These are phyloP conservation scores for Licmophora abbreviata DNA, from an alignment of 108 stramenopile genomes.

Conservation along the genomic window DNA sequence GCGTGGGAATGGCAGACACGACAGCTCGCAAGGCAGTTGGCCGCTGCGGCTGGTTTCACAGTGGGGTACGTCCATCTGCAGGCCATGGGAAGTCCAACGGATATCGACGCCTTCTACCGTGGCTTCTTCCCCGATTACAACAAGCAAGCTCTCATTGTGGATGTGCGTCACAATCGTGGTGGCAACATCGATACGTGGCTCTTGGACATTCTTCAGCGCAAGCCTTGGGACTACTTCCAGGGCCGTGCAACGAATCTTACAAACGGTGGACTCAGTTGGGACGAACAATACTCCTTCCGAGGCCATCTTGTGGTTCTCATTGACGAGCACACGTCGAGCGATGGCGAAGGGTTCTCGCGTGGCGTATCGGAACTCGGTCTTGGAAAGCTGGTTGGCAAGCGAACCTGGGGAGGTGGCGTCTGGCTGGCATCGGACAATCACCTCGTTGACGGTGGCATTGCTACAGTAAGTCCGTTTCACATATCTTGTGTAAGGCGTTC, in stretches of 20 bases:
- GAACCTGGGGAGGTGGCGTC: constrained; percentile 81
- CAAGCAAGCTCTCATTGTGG: constrained; percentile 64
- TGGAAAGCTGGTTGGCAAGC: constrained; percentile 60
- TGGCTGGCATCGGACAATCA: constrained; percentile 64
- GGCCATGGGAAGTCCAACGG: constrained; percentile 46
- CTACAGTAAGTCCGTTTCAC: constrained; percentile 19
- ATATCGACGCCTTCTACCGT: constrained; percentile 57
- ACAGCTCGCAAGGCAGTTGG: constrained; percentile 33
- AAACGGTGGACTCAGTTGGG: constrained; percentile 60
- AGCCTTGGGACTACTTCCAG: constrained; percentile 73
- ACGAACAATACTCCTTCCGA: constrained; percentile 63
- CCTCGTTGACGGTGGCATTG: constrained; percentile 70
- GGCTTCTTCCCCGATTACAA: constrained; percentile 66
- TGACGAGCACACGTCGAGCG: constrained; percentile 60
- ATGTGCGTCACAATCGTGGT: constrained; percentile 61
- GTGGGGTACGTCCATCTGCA: constrained; percentile 60
- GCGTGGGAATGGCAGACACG: constrained; percentile 76
- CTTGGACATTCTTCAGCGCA: constrained; percentile 51
- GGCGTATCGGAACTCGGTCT: constrained; percentile 68
- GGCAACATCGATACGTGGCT: constrained; percentile 78
- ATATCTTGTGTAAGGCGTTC: neutral
- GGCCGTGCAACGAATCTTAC: constrained; percentile 25
- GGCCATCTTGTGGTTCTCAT: constrained; percentile 69
- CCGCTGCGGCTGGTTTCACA: constrained; percentile 44
- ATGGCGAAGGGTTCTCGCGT: constrained; percentile 66